phyloP scores from a whole-genome alignment of 805 yeast genomes.

The Phaffomyces opuntiae region DNA sequence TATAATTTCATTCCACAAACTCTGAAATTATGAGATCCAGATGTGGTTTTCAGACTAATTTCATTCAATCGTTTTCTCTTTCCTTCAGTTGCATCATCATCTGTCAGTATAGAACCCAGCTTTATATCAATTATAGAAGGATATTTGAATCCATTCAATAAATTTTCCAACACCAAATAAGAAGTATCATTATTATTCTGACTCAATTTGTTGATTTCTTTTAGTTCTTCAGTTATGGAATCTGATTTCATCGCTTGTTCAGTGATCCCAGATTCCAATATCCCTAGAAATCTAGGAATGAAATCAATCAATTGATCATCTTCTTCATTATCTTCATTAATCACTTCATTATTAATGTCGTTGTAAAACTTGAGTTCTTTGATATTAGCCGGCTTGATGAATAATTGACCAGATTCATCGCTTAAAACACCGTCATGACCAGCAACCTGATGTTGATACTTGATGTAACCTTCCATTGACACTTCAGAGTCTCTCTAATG shows the following conservation, averaged over 20 bases:
- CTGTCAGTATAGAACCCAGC: constrained; percentile 67
- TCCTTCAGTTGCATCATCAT: constrained; percentile 48
- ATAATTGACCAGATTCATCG: constrained; percentile 55
- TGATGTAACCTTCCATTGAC: constrained; percentile 5
- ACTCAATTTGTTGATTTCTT: constrained; percentile 1
- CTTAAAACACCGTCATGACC: constrained; percentile 82
- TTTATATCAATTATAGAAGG: constrained; percentile 84
- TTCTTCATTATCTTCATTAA: constrained; percentile 8
- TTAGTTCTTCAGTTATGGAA: constrained; percentile 18
- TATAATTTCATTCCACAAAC: constrained; percentile 82
- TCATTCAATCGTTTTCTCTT: constrained; percentile 53
- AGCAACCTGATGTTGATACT: constrained; percentile 64
- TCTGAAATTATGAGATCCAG: constrained; percentile 69
- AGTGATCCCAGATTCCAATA: constrained; percentile 40
- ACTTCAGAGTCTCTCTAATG: background rate
- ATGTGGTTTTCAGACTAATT: constrained; percentile 70
- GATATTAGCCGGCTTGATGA: constrained; percentile 58
- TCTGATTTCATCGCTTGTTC: constrained; percentile 19
- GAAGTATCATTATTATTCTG: constrained; percentile 10
- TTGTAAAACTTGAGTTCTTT: constrained; percentile 77
- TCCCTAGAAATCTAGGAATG: constrained; percentile 63
- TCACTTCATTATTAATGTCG: constrained; percentile 17
- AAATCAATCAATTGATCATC: constrained; percentile 40
- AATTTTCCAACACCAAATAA: constrained; percentile 66
- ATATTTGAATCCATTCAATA: constrained; percentile 47